Evolutionary conservation across 1,139 yeast genomes (phyloP).

Genomic region (Taphrina confusa): DNA sequence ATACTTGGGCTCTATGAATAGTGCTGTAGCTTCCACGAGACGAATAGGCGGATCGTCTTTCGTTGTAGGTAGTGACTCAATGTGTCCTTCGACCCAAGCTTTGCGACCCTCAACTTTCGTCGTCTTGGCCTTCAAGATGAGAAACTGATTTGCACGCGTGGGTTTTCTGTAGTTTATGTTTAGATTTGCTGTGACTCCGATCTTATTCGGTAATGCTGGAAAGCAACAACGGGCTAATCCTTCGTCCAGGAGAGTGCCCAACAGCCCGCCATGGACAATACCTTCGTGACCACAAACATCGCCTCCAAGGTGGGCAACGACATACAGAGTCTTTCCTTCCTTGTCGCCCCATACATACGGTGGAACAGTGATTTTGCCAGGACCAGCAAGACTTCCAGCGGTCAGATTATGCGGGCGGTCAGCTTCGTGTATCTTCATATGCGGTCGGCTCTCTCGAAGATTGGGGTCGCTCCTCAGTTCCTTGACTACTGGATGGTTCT

Average conservation of each 20-base stretch:
- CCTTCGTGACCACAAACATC: conserved; percentile 68
- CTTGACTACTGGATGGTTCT: conserved; percentile 34
- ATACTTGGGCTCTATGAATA: conserved; percentile 41
- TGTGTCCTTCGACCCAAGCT: conserved; percentile 67
- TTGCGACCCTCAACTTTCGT: conserved; percentile 73
- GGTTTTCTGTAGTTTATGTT: conserved; percentile 67
- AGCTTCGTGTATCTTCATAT: conserved; percentile 40
- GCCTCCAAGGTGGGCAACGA: conserved; percentile 56
- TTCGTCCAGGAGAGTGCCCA: conserved; percentile 83
- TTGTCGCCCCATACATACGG: conserved; percentile 45
- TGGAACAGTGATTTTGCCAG: conserved; percentile 44
- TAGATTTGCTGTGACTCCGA: conserved; percentile 89
- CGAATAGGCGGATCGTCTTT: conserved; percentile 37
- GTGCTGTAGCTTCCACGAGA: conserved; percentile 44
- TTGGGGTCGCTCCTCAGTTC: conserved; percentile 38
- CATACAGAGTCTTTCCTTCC: conserved; percentile 36
- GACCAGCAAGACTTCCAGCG: conserved; percentile 46
- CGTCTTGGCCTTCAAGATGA: conserved; percentile 69
- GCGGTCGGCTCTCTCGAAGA: conserved; percentile 40
- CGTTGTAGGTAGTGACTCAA: conserved; percentile 52
- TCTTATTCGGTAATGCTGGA: conserved; percentile 72
- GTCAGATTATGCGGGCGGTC: conserved; percentile 44
- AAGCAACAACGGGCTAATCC: conserved; percentile 85
- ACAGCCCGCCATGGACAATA: conserved; percentile 80
- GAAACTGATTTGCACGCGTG: conserved; percentile 63